Percentiles rank a stretch among this genome's conserved stretches.
Conservation (phyloP, 2,329 filamentous ascomycete genomes). For the Gliomastix tumulicola region DNA sequence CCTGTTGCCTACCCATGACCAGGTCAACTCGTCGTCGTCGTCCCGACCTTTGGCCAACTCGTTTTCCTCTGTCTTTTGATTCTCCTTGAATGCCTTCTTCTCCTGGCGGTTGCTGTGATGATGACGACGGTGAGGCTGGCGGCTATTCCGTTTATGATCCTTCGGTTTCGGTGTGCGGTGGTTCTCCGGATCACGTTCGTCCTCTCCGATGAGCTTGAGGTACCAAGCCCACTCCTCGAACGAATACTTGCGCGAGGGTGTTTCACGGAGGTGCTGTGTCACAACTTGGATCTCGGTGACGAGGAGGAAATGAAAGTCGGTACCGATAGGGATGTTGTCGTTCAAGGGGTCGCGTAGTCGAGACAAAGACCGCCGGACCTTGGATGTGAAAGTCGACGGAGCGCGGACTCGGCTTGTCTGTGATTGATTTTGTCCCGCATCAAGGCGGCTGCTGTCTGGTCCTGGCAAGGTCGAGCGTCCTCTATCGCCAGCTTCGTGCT, state of each 20-base stretch:
- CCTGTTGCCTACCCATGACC: slow-evolving; percentile 67
- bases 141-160: no score
- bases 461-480: no score
- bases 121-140: no score
- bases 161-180: slow-evolving; percentile 35
- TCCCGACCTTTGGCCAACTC: slow-evolving; percentile 8
- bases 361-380: slow-evolving; percentile 12
- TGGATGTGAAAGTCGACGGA: slow-evolving; percentile 9
- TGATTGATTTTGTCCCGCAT: no score
- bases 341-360: slow-evolving; percentile 27
- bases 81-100: neutral
- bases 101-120: no score
- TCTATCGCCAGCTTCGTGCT: no score
- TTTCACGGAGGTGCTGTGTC: slow-evolving; percentile 52
- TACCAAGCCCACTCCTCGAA: slow-evolving; percentile 88
- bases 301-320: slow-evolving; percentile 57
- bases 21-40: slow-evolving; percentile 26
- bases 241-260: slow-evolving; percentile 56
- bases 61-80: slow-evolving; percentile 2
- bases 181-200: slow-evolving; percentile 42
- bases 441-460: no score
- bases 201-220: slow-evolving; percentile 66
- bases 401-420: slow-evolving; percentile 20
- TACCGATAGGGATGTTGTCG: slow-evolving; percentile 29
- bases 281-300: slow-evolving; percentile 64